Evolutionary conservation across 805 yeast genomes (phyloP), one percentile per base, ranked within the genome.

Genomic region (Monosporozyma aquatica): DNA sequence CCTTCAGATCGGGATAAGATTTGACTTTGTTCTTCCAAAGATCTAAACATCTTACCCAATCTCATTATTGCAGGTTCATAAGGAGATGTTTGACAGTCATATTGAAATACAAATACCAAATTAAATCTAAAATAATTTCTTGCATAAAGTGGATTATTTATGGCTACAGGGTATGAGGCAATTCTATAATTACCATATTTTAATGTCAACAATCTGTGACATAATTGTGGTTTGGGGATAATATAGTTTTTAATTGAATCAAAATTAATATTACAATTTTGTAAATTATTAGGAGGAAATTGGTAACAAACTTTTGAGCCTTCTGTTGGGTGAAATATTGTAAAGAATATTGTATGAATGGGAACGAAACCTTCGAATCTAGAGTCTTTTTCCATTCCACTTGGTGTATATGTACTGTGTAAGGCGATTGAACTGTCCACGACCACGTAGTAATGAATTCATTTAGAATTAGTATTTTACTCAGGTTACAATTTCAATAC

Each of bases 41-140:
- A 94, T 51, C 79, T 75, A 55, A 92, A 85, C 94, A 89, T 84
- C 46, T 76, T 78, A 1, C 95, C 96, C 43, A 92, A 70, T 40
- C 97, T 72, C 40, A 78, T 73, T 26, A 92, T 81, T 4, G 90
- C 84, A 10, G 87, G 78, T 53, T 90, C 95, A 61, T 85, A 92
- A 0, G 95, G 87, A 1, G 85, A 75, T 0, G 90, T 76, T 50
- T 87, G 94, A 43, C 84, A 76, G 41, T 79, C 80, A 54, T 82
- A 83, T 8, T 81, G 82, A 62, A 94, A 89, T 0, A 94, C 94
- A 65, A 90, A 87, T 40, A 94, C 87, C 54, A 92, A 81, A 57
- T 92, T 90, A 72, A 92, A 92, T 52, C 79, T 85, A 69, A 90
- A 92, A 15, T 90, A 82, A 63, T 92, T 94, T 54, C 99, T 75